phyloP scores from a whole-genome alignment of 208 protist species.

The Acanthamoeba triangularis region DNA sequence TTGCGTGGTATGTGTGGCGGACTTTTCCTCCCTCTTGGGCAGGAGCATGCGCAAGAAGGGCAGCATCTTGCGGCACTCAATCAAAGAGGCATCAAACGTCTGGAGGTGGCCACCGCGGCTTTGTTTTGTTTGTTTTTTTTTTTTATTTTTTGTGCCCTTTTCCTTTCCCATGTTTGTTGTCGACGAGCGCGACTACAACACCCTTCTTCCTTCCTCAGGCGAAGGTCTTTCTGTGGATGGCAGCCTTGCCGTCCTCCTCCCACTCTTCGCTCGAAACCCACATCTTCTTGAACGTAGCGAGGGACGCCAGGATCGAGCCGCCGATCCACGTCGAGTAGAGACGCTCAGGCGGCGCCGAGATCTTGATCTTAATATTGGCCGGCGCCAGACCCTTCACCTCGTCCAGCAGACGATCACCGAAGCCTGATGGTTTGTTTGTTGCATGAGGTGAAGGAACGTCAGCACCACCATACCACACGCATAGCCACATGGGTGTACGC shows the following conservation, averaged over 20 bases:
- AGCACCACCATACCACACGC: not conserved
- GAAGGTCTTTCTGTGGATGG: slow-evolving; percentile 77
- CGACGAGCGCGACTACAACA: not conserved
- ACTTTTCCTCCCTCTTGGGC: not conserved
- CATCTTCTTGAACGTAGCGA: slow-evolving; percentile 98
- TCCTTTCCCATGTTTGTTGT: not conserved
- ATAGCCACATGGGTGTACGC: not conserved
- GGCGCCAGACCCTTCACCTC: slow-evolving; percentile 96
- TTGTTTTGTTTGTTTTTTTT: too few species aligned
- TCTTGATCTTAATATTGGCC: slow-evolving; percentile 88
- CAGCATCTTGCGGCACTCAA: not conserved
- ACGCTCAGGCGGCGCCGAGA: slow-evolving; percentile 90
- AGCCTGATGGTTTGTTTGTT: not conserved
- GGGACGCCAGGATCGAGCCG: slow-evolving; percentile 98
- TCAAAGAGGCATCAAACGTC: too few species aligned
- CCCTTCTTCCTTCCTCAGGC: slow-evolving; percentile 1
- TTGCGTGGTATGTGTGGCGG: not conserved
- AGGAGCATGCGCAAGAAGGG: not conserved
- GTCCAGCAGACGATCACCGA: slow-evolving; percentile 97
- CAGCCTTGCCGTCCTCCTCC: slow-evolving; percentile 93
- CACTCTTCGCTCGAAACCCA: slow-evolving; percentile 99
- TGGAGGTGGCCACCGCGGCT: too few species aligned
- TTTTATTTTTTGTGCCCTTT: too few species aligned
- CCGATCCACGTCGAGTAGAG: slow-evolving; percentile 93
- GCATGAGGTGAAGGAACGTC: not conserved